Base-by-base conservation (phyloP, 768 basidiomycete species). In the Amanita rubescens region DNA sequence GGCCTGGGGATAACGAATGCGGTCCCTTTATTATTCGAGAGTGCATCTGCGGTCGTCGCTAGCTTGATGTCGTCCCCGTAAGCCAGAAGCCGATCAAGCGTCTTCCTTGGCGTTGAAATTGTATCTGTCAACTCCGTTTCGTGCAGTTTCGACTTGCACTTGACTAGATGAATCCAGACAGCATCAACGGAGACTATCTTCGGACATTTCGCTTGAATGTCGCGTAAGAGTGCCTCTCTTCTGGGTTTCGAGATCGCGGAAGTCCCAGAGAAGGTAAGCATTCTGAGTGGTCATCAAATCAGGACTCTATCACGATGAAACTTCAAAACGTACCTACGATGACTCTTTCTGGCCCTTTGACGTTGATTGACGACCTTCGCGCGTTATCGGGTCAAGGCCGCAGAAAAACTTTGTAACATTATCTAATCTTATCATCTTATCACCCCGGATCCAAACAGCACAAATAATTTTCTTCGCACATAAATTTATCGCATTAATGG, bases 151-250 rank as follows among this genome's bases (percentile, higher is more conserved):
- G 79, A 74, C 8, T 70, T 67, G 55, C 82, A 80, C 58, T 89
- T 81, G 60, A 97, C 80, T 12, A 95, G 79, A 68, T 99, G 96
- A 4, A 95, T 67, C 75, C 85, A 91, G 52, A 94, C 73, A 10
- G 89, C 85, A 59, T 96, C 92, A 46, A 97, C 69, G 3, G 87
- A 81, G 7, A 69, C 61, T 61, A 97, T 66, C 45, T 75, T 69
- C 0, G 84, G 69, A 44, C 75, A 69, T 52, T 62, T 62, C 41
- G 71, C 63, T 62, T 84, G 84, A 55, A 93, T 78, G 19, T 73
- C 66, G 34, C 70, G 69, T 45, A 94, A 72, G 14, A 95, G 78
- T 22, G 74, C 74, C 51, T 81, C 76, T 46, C 87, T 82, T 63
- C 87, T 91, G 8, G 85, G 77, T 24, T 68, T 66, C 1, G 93